A percentile compares a stretch with the other conserved stretches of the same genome.
phyloP scores from a whole-genome alignment of 2,329 filamentous ascomycete species.

The Emydomyces testavorans region DNA sequence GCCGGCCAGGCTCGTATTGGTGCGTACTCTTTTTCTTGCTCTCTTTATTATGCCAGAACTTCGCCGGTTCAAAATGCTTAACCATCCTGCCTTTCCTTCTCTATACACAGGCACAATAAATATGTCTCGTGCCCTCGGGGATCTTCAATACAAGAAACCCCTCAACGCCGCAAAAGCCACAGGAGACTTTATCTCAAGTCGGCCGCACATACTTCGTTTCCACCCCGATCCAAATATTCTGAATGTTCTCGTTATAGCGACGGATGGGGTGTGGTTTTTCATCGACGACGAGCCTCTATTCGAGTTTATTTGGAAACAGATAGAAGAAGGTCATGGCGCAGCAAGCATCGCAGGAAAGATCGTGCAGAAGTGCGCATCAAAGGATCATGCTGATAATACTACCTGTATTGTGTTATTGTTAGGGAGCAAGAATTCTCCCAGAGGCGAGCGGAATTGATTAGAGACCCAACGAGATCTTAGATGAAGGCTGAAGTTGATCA shows the following conservation, averaged over 20 bases:
- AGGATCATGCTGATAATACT: conserved; percentile 23
- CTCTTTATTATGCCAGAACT: too few relatives aligned
- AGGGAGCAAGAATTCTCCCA: conserved; percentile 5
- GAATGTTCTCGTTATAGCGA: conserved; percentile 24
- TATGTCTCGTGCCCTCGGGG: conserved; percentile 30
- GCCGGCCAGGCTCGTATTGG: conserved; percentile 25
- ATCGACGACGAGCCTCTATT: conserved; percentile 24
- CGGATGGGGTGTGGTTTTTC: conserved; percentile 25
- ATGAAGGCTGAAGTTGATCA: neutral
- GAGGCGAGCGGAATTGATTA: neutral
- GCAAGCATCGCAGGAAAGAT: conserved; percentile 24
- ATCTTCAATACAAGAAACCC: conserved; percentile 30
- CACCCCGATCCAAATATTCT: conserved; percentile 20
- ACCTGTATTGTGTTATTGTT: conserved; percentile 27
- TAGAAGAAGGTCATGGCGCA: conserved; percentile 23
- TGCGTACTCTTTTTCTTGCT: conserved; percentile 13
- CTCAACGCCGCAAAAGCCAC: conserved; percentile 20
- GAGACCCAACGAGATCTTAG: neutral
- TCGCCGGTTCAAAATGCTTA: neutral
- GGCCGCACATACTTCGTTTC: conserved; percentile 23
- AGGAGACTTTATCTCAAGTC: conserved; percentile 26
- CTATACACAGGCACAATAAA: conserved; percentile 23
- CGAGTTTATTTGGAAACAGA: conserved; percentile 24
- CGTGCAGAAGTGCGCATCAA: conserved; percentile 16
- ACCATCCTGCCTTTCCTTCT: neutral